Base-by-base conservation (phyloP, 208 protist species). In the Wallacemonas collosoma region DNA sequence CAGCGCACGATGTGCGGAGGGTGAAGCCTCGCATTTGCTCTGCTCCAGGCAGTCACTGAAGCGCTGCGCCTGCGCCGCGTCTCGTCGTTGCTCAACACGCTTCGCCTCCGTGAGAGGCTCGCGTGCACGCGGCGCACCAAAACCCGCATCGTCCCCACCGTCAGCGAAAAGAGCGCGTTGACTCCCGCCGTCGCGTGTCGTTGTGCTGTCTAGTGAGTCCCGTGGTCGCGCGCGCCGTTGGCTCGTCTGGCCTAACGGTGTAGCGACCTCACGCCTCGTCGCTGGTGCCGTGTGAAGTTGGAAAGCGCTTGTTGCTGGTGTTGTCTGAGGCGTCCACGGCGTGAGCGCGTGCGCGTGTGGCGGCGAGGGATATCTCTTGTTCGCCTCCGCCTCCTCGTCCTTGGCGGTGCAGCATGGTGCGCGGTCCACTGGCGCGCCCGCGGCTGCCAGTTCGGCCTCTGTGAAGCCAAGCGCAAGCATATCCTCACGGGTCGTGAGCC, bases 401-500 rank as follows among this genome's bases (percentile, higher is more conserved):
- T 38, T 17, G 54, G 54, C 48, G 11, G 15, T n/a, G 15, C 11
- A 53, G 15, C 11, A 15, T 15, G 48, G 15, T 53, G 48, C 48
- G 11, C 11, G 14, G 14, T 6, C 6, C n/a, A 58, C 7, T 41
- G 17, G 6, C 35, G 14, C 11, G 6, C 68, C 69, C 0, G 77
- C 64, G 2, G 72, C 73, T 45, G 3, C 2, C n/a, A 85, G n/a
- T 58, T 85, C 80, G 6, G 39, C 72, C 17, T 50, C 55, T 1
- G 70, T 81, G 70, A 85, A 85, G 26, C 80, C 80, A 11, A 85
- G 57, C 43, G 39, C 72, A 2, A 77, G 50, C 4, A 85, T 57
- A 50, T 85, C 80, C 3, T 50, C 70, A 7, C 45, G 64, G 54
- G 76, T 72, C 43, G 76, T 71, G 26, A 85, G 76, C 6, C 76